Evolutionary conservation across 495 filamentous ascomycete genomes (phyloP).

Genomic region (Polyplosphaeria fusca): DNA sequence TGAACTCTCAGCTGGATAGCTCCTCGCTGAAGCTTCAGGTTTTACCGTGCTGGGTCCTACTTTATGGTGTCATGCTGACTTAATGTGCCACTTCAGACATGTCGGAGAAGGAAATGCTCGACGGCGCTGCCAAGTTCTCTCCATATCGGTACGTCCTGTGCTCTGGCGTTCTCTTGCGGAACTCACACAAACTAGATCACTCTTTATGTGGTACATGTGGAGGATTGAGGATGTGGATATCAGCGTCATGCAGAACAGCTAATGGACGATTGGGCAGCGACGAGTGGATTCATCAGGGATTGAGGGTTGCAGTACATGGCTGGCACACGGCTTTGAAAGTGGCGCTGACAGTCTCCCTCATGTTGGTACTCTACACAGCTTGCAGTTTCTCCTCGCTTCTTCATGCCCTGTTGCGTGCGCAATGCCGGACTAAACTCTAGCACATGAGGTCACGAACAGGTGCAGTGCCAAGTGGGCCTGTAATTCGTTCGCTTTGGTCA

Average conservation of each 20-base stretch:
- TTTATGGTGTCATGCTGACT: background rate
- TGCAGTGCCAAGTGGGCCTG: too few species aligned
- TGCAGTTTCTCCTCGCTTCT: too few species aligned
- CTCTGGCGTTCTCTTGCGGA: too few species aligned
- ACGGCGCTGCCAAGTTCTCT: constrained; percentile 71
- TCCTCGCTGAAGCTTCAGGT: too few species aligned
- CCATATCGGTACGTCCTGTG: constrained; percentile 80
- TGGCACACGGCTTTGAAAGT: background rate
- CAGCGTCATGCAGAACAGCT: constrained; percentile 53
- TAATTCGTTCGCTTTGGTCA: too few species aligned
- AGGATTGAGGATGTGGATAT: constrained; percentile 73
- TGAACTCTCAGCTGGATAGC: too few species aligned
- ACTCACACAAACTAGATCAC: constrained; percentile 52
- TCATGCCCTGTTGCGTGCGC: too few species aligned
- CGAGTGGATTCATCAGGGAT: background rate
- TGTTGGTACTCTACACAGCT: too few species aligned
- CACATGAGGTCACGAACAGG: too few species aligned
- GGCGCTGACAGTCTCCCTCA: too few species aligned
- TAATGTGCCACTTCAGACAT: constrained; percentile 45
- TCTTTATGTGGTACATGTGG: constrained; percentile 96
- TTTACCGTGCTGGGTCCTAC: too few species aligned
- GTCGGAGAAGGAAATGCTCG: constrained; percentile 86
- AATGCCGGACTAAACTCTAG: too few species aligned
- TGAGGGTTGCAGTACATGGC: constrained; percentile 8
- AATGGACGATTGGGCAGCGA: background rate